Base-by-base conservation (phyloP, 208 protist genomes). In the Leishmania martiniquensis region DNA sequence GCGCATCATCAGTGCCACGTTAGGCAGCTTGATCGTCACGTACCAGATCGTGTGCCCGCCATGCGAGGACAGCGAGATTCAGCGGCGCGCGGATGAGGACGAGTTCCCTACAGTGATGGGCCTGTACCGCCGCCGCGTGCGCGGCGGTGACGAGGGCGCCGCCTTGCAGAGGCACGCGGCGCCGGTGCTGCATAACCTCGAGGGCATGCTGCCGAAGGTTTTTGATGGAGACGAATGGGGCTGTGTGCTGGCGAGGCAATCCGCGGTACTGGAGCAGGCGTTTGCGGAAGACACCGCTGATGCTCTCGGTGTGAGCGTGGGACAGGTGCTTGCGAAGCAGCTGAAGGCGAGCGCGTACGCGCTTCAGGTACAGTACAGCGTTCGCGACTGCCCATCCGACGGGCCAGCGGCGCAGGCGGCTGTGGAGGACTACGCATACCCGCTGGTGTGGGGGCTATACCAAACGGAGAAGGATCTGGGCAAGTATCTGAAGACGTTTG, bases 181-280 rank as follows among this genome's bases (percentile, higher is more conserved):
- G n/a, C n/a, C 39, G 37, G 25, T n/a, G 71, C 54, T 75, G 45
- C 59, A 77, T 44, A 59, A 77, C 5, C 72, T 82, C 39, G 72
- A 82, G 34, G 45, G n/a, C 65, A 77, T 87, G 76, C 83, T 62
- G 25, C 63, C 77, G 37, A 83, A 77, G 68, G 49, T 77, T 34
- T 86, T 93, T 57, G 69, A 62, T 49, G 85, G 88, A 37, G 88
- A 91, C 60, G 88, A 87, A 74, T 94, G 88, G 88, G 73, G 81
- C 34, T 49, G 72, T 29, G 74, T 92, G 25, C n/a, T 89, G 22
- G 82, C 77, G 5, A 74, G 77, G 13, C 54, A 78, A 44, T 77
- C 66, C 12, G 66, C 76, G 59, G 52, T 65, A 37, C 47, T 89
- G 44, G 49, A 84, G 65, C 66, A 25, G 32, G 82, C 85, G 51